Percentiles rank a stretch among this genome's conserved stretches.
These are phyloP conservation scores for Beta lomatogona DNA, from an alignment of 179 eudicot species.

Conservation along the genomic window DNA sequence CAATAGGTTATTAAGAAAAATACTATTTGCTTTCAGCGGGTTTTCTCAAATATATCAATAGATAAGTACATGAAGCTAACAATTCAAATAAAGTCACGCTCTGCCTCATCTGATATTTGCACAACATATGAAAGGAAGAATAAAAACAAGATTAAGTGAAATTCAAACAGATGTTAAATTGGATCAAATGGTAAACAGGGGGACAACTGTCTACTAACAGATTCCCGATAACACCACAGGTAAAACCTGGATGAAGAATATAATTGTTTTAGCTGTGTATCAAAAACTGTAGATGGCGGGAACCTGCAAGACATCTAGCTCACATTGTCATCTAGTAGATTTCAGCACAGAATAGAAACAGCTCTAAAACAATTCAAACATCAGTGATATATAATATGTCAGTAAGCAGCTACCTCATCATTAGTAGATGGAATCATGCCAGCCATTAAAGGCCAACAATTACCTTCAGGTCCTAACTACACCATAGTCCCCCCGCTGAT, in stretches of 20 bases:
- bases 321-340: neutral
- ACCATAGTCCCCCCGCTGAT: constrained; percentile 83
- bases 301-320: neutral
- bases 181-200: no score
- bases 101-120: neutral
- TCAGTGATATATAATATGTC: constrained; percentile 1
- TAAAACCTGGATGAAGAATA: neutral
- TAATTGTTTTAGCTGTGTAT: neutral
- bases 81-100: neutral
- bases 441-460: constrained; percentile 96
- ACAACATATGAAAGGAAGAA: neutral
- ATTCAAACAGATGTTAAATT: neutral
- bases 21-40: neutral
- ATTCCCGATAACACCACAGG: neutral
- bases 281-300: neutral
- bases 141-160: neutral
- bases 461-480: constrained; percentile 64
- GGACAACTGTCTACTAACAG: neutral
- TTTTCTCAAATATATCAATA: neutral
- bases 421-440: constrained; percentile 69
- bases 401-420: constrained; percentile 54
- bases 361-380: neutral
- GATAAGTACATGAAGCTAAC: neutral
- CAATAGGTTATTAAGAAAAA: neutral
- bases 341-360: constrained; percentile 2